Evolutionary conservation across 495 filamentous ascomycete species (phyloP).

Genomic region (Staphylotrichum tortipilum): DNA sequence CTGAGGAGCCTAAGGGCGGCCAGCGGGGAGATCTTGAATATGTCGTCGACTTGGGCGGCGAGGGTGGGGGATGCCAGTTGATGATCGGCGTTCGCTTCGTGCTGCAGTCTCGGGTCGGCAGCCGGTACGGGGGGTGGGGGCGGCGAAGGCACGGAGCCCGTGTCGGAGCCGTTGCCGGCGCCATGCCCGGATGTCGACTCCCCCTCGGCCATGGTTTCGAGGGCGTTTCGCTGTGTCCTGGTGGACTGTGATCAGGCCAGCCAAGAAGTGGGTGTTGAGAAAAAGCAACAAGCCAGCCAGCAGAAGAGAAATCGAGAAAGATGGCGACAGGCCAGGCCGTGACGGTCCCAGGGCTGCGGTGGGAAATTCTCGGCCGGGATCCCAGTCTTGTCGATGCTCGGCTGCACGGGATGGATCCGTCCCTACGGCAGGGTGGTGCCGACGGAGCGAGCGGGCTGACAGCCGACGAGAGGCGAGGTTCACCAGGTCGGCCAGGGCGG

Average conservation of each 20-base stretch:
- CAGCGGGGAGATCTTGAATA: constrained; percentile 63
- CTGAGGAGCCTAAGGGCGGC: constrained; percentile 74
- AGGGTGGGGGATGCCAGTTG: constrained; percentile 24
- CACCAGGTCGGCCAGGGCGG: constrained; percentile 19
- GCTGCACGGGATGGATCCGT: no score
- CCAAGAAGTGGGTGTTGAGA: background rate
- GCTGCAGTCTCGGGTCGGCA: constrained; percentile 36
- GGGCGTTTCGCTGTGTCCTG: background rate
- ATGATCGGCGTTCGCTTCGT: constrained; percentile 8
- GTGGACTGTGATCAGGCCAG: no score
- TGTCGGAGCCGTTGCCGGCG: constrained; percentile 10
- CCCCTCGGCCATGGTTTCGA: constrained; percentile 7
- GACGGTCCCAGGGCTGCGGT: no score
- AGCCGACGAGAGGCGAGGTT: background rate
- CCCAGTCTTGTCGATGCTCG: background rate
- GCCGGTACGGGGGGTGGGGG: constrained; percentile 44
- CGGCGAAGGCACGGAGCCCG: constrained; percentile 21
- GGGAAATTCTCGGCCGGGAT: background rate
- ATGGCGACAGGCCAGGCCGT: background rate
- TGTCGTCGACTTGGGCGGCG: constrained; percentile 38
- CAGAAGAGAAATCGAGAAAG: no score
- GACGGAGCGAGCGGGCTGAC: background rate
- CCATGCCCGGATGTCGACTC: constrained; percentile 8
- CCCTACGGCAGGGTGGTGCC: no score
- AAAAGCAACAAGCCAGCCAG: no score